Base-by-base conservation (phyloP, 2,329 filamentous ascomycete species). In the Trichoderma sp. region DNA sequence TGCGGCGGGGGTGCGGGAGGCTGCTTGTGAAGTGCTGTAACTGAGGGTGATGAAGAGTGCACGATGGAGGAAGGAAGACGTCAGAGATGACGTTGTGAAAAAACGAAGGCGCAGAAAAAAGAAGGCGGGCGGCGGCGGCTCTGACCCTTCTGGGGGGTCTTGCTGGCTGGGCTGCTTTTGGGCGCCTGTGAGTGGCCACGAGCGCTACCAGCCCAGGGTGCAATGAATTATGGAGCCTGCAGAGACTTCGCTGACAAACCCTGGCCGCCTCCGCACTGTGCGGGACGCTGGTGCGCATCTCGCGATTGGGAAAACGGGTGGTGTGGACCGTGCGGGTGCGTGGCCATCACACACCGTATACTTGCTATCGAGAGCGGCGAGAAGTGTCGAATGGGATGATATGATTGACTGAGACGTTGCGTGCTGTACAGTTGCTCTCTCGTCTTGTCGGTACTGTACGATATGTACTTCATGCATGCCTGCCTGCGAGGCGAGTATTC, bases 51-150 rank as follows among this genome's bases (percentile, higher is more conserved):
- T 81, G 82, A 83, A 83, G 80, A 80, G 81, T 81, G 76, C 80
- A 83, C 81, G 80, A 82, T 81, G 80, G 75, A 77, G 79, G 81
- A 80, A 78, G 80, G 81, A 86, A 86, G 85, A 86, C 85, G 85
- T 86, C 85, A 86, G 85, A 86, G 85, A 86, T 86, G 85, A 86
- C 85, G 85, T 86, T 86, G 84, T 82, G 82, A 56, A 79, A 80
- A 83, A 83, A 81, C 81, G 82, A 83, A 80, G 81, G 81, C 82
- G 83, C 79, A 81, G 79, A 79, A 82, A 81, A 79, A 78, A 80
- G 77, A 77, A 75, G 76, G 76, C 77, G 77, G 81, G 79, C 80
- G 82, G 81, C 80, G 80, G 74, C 80, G 80, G 74, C 68, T 73
- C 74, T 71, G 66, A 56, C 45, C 50, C 60, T 72, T 71, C 68